These are phyloP conservation scores for Nidularia sp. DNA, from an alignment of 768 basidiomycete species.

Conservation along the genomic window DNA sequence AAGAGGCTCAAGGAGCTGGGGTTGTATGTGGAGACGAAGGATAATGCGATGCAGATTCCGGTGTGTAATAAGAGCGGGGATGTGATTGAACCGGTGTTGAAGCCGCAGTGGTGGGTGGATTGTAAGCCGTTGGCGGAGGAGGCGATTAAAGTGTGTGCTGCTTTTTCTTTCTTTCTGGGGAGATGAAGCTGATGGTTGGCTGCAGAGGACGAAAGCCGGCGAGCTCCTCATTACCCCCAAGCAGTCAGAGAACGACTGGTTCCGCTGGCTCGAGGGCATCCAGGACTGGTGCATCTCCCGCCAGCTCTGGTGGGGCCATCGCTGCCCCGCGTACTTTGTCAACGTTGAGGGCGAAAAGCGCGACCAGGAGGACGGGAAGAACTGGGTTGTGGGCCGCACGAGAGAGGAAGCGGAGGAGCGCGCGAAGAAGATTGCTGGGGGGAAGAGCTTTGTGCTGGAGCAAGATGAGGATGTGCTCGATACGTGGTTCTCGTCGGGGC, in stretches of 20 bases:
- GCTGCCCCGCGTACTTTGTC: conserved; percentile 92
- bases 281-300: conserved; percentile 99
- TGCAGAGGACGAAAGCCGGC: conserved; percentile 81
- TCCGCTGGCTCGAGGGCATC: conserved; percentile 89
- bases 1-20: conserved; percentile 81
- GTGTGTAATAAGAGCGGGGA: conserved; percentile 97
- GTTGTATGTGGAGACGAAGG: conserved; percentile 85
- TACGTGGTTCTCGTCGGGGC: conserved; percentile 97
- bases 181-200: neutral
- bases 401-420: conserved; percentile 73
- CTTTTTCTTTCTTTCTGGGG: neutral
- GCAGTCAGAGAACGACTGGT: conserved; percentile 90
- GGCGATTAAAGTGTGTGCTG: conserved; percentile 64
- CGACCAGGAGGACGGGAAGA: conserved; percentile 67
- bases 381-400: conserved; percentile 90
- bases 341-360: conserved; percentile 72
- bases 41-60: conserved; percentile 97
- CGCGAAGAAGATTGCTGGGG: conserved; percentile 65
- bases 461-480: conserved; percentile 98
- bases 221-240: conserved; percentile 83
- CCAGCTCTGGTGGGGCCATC: conserved; percentile 99
- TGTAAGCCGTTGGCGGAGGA: conserved; percentile 90
- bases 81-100: conserved; percentile 89
- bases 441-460: conserved; percentile 66
- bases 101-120: conserved; percentile 99